These are phyloP conservation scores for Leccinellum albellum DNA, from an alignment of 768 basidiomycete genomes.

Conservation along the genomic window DNA sequence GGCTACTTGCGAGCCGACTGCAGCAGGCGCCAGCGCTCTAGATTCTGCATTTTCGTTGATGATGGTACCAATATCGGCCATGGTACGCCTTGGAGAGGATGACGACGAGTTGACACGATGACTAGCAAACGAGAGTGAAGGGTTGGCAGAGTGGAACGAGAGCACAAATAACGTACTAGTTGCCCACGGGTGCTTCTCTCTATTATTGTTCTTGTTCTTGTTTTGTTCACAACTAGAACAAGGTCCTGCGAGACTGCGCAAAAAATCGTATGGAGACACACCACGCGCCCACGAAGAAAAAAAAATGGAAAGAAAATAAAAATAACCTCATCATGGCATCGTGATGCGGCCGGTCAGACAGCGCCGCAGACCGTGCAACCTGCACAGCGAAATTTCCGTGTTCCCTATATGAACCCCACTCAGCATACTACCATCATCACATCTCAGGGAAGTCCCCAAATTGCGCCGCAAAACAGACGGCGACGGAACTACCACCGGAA, in stretches of 20 bases:
- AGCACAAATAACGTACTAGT: background rate
- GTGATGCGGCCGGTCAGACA: background rate
- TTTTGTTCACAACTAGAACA: background rate
- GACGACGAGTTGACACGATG: slow-evolving; percentile 18
- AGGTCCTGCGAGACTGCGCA: background rate
- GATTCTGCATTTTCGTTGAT: slow-evolving; percentile 31
- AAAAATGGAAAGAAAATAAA: background rate
- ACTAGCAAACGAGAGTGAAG: slow-evolving; percentile 19
- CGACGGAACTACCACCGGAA: background rate
- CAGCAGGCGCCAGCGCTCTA: slow-evolving; percentile 74
- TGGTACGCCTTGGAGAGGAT: slow-evolving; percentile 13
- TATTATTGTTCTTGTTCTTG: background rate
- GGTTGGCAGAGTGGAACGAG: too few relatives aligned
- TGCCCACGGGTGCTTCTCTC: background rate
- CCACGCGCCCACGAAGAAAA: background rate
- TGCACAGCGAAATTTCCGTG: background rate
- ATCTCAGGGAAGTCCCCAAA: background rate
- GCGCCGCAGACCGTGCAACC: background rate
- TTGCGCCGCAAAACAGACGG: background rate
- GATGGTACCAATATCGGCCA: slow-evolving; percentile 32
- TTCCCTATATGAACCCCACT: background rate
- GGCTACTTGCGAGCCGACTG: slow-evolving; percentile 73
- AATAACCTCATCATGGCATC: background rate
- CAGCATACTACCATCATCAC: background rate
- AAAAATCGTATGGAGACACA: background rate